These are phyloP conservation scores for Nigrospora osmanthi DNA, from an alignment of 2,329 filamentous ascomycete genomes.

Conservation along the genomic window DNA sequence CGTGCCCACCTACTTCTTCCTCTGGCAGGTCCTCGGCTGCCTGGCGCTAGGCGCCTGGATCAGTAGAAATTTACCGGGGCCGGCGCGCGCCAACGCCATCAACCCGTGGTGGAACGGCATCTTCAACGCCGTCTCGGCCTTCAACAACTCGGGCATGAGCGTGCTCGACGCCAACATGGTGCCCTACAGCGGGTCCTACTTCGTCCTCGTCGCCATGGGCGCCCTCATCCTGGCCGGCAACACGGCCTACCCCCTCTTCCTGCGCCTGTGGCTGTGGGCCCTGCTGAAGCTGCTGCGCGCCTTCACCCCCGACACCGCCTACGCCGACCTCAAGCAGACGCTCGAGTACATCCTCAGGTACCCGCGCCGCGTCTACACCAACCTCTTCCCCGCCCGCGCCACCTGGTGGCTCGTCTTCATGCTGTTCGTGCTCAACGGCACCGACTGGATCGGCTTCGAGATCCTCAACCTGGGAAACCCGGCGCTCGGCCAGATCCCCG, in stretches of 20 bases:
- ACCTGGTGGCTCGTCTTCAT: conserved; percentile 45
- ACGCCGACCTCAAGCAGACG: conserved; percentile 22
- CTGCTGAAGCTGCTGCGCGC: conserved; percentile 23
- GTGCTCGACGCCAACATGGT: conserved; percentile 45
- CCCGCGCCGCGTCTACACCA: conserved; percentile 33
- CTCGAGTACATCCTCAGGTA: conserved; percentile 28
- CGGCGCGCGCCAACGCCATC: conserved; percentile 22
- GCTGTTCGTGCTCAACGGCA: conserved; percentile 21
- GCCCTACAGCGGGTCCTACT: conserved; percentile 33
- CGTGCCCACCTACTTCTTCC: conserved; percentile 40
- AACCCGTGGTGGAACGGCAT: conserved; percentile 49
- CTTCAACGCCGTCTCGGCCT: conserved; percentile 47
- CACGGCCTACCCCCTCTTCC: conserved; percentile 42
- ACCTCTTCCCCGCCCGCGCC: conserved; percentile 42
- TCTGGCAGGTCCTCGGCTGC: conserved; percentile 51
- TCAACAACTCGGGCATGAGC: conserved; percentile 52
- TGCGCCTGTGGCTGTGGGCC: conserved; percentile 37
- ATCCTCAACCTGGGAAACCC: conserved; percentile 44
- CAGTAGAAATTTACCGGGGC: conserved; percentile 35
- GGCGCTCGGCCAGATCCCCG: conserved; percentile 32
- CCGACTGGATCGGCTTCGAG: conserved; percentile 45
- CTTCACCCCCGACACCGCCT: conserved; percentile 14
- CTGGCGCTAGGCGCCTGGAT: conserved; percentile 45
- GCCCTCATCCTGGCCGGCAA: conserved; percentile 36
- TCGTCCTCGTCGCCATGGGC: conserved; percentile 19